Base-by-base conservation (phyloP, 164 flowering plant species). In the Taxillus chinensis region DNA sequence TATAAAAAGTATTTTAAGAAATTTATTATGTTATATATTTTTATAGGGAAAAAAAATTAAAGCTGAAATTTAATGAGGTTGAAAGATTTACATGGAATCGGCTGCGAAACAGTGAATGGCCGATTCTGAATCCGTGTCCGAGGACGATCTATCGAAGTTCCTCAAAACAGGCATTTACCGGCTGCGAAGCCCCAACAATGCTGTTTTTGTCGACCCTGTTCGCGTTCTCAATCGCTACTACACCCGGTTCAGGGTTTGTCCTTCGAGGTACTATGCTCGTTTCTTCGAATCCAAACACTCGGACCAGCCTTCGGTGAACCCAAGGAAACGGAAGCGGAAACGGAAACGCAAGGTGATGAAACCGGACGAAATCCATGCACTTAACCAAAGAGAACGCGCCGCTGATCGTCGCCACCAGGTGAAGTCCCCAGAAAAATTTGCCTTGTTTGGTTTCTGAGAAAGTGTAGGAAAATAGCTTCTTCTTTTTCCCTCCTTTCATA, bases 321-420 rank as follows among this genome's bases (percentile, higher is more conserved):
- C 77, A 5, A 74, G 67, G 48, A 86, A 82, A 68, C 75, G 87
- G 49, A 86, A 87, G 62, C 79, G 90, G 4, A 86, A 81, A 68
- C 75, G 87, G 49, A 86, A 87, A 63, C 79, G 90, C 5, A 86
- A 77, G 56, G 45, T 69, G 73, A 65, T 67, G 10, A 13, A 42
- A 27, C 27, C 2, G 27, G 27, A 27, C 39, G 65, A 65, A 49
- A 40, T 67, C 14, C 68, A 39, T 15, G 2, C 56, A 51, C 85
- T 85, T 55, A 93, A 89, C 64, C 81, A 79, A 45, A 73, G 77
- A 56, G 98, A 93, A 73, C 63, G n/a, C 3, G 70, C 79, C 3
- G 92, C 96, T 3, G 78, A 82, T 41, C 82, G 57, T 49, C 92
- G 97, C 39, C 98, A 93, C 71, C 86, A 79, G 95, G 98, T 81